Conservation (phyloP, 345 rosid species). For the Clausena lansium region DNA sequence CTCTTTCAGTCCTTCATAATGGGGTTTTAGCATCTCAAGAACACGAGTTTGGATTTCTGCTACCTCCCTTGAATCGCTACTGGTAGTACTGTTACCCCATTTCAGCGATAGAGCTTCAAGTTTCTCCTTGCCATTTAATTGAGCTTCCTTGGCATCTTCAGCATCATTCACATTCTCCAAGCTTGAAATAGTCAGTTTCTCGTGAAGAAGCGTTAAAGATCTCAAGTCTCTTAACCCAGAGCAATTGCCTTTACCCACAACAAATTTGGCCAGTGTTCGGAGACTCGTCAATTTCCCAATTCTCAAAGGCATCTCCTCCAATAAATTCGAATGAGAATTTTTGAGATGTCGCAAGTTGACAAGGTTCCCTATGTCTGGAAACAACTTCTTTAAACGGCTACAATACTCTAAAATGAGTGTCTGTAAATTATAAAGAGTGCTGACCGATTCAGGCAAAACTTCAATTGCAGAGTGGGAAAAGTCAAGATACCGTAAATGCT, state of each 20-base stretch:
- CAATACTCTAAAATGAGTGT: neutral
- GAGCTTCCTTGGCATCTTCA: neutral
- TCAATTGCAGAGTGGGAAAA: neutral
- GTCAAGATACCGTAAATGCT: neutral
- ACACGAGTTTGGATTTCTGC: neutral
- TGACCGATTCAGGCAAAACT: neutral
- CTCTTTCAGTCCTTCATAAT: neutral
- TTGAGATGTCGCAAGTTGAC: conserved; percentile 17
- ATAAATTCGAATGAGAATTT: neutral
- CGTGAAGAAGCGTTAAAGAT: neutral
- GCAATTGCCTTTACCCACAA: neutral
- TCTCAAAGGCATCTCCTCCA: neutral
- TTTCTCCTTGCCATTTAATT: neutral
- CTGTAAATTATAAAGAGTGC: neutral
- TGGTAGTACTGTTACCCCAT: neutral
- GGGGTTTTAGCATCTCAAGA: conserved; percentile 11
- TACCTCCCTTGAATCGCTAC: neutral
- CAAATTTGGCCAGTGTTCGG: neutral
- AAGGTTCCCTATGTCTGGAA: neutral
- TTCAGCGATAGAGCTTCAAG: neutral
- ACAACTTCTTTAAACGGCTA: too few relatives aligned
- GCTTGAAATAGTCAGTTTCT: neutral
- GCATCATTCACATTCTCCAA: neutral
- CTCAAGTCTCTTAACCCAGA: neutral
- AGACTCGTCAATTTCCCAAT: neutral